phyloP scores from a whole-genome alignment of 2,329 filamentous ascomycete genomes.

The Macrophomina phaseolina region DNA sequence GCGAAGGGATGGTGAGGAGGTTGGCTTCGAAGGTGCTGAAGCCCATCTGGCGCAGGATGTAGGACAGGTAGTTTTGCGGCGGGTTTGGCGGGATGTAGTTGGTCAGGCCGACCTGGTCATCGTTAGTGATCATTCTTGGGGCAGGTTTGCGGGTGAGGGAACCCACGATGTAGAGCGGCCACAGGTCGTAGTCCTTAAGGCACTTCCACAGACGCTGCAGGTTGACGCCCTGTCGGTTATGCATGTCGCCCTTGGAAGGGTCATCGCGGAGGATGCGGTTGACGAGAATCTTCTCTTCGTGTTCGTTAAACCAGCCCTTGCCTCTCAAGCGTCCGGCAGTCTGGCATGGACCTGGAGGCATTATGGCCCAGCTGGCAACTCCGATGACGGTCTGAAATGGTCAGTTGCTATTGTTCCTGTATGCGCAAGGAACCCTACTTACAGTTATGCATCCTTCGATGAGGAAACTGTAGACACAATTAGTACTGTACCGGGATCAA shows the following conservation, averaged over 20 bases:
- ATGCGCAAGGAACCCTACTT: background rate
- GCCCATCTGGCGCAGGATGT: conserved; percentile 52
- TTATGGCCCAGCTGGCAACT: conserved; percentile 50
- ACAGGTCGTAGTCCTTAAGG: conserved; percentile 45
- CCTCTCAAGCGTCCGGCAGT: conserved; percentile 17
- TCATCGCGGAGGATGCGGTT: conserved; percentile 26
- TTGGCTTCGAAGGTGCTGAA: conserved; percentile 38
- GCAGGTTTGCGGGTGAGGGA: background rate
- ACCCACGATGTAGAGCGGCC: conserved; percentile 42
- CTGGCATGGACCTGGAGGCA: conserved; percentile 9
- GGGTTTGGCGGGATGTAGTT: conserved; percentile 52
- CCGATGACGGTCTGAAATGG: conserved; percentile 50
- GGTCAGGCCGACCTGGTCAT: conserved; percentile 37
- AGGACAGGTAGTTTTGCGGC: conserved; percentile 54
- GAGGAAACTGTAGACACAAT: background rate
- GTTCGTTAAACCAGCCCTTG: conserved; percentile 19
- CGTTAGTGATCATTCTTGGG: background rate
- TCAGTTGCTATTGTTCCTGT: background rate
- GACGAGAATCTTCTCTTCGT: conserved; percentile 20
- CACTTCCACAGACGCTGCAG: conserved; percentile 40
- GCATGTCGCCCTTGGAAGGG: conserved; percentile 40
- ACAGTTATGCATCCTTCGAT: conserved; percentile 53
- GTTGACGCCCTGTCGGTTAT: conserved; percentile 44
- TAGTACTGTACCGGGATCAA: background rate
- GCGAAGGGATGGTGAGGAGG: conserved; percentile 36